Evolutionary conservation across 1,284 basidiomycete genomes (phyloP).

Genomic region (Chondrostereum purpureum): DNA sequence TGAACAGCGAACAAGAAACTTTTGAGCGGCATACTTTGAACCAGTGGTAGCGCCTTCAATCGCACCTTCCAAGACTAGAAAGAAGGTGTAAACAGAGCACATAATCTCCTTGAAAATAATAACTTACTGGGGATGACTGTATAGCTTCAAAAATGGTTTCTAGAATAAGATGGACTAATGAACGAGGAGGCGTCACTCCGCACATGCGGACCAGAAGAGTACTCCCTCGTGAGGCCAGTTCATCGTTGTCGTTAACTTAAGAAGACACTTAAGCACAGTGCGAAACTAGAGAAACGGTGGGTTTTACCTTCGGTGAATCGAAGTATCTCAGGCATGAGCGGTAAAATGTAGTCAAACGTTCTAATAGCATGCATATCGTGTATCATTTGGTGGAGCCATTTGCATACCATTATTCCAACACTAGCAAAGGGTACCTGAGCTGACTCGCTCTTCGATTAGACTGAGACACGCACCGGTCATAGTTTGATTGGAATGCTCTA

Average conservation of each 20-base stretch:
- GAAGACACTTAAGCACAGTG: background rate
- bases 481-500: constrained; percentile 74
- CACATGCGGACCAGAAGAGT: constrained; percentile 66
- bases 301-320: constrained; percentile 59
- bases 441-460: constrained; percentile 5
- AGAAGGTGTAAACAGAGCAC: constrained; percentile 1
- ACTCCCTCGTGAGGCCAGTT: constrained; percentile 54
- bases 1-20: constrained; percentile 2
- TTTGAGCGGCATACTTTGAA: constrained; percentile 45
- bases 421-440: too few relatives aligned
- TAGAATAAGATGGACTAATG: constrained; percentile 52
- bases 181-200: constrained; percentile 58
- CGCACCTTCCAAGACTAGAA: constrained; percentile 71
- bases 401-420: constrained; percentile 61
- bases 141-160: constrained; percentile 64
- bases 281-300: constrained; percentile 3
- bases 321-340: constrained; percentile 70
- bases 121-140: constrained; percentile 53
- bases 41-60: constrained; percentile 65
- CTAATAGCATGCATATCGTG: constrained; percentile 72
- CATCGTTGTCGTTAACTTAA: constrained; percentile 65
- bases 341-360: constrained; percentile 75
- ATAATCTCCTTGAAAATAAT: background rate
- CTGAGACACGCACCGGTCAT: constrained; percentile 52
- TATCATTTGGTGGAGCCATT: constrained; percentile 68